Evolutionary conservation across 2,329 filamentous ascomycete species (phyloP).

Genomic region (Talaromyces amestolkiae): DNA sequence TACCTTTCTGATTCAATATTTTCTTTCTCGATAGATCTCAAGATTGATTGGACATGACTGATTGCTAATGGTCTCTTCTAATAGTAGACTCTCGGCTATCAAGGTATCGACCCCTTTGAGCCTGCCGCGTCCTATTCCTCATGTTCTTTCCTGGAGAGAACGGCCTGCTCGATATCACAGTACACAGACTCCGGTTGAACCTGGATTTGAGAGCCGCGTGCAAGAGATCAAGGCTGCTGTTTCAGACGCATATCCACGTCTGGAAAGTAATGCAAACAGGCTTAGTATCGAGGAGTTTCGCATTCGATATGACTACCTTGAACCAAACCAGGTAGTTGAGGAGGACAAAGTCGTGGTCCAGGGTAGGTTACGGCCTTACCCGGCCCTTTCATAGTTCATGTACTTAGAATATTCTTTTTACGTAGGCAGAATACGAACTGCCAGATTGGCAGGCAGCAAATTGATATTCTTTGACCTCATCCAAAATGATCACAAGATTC

Average conservation of each 20-base stretch:
- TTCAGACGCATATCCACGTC: conserved; percentile 40
- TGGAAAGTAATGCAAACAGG: conserved; percentile 30
- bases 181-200: conserved; percentile 32
- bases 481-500: conserved; percentile 69
- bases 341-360: conserved; percentile 40
- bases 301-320: conserved; percentile 37
- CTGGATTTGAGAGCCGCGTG: conserved; percentile 37
- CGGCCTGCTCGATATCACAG: conserved; percentile 24
- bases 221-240: conserved; percentile 37
- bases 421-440: conserved; percentile 70
- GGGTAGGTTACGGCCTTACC: conserved; percentile 39
- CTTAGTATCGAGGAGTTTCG: conserved; percentile 39
- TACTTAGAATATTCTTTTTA: conserved; percentile 39
- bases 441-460: conserved; percentile 70
- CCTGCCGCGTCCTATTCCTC: background rate
- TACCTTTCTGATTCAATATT: conserved; percentile 7
- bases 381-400: conserved; percentile 24
- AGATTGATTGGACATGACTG: background rate
- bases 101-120: background rate
- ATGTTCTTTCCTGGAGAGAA: background rate
- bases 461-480: conserved; percentile 81
- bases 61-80: background rate
- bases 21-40: background rate
- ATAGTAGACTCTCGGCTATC: background rate
- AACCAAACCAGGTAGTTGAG: conserved; percentile 41